Base-by-base conservation (phyloP, 2,329 filamentous ascomycete genomes). In the Elsinoe perseae region DNA sequence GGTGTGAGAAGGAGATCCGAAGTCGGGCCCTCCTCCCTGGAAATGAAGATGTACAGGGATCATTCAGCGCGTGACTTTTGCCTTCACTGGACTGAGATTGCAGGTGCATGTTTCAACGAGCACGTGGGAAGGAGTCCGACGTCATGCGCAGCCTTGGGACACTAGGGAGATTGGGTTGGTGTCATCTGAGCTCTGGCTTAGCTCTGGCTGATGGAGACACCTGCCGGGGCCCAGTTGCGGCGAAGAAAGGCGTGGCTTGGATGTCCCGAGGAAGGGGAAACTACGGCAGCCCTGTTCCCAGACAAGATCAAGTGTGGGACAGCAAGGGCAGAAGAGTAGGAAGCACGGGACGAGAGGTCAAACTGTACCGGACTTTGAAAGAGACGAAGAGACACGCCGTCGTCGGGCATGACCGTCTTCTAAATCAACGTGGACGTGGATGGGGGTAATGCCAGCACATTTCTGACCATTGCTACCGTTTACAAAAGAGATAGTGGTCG, bases 1-100 rank as follows among this genome's bases (percentile, higher is more conserved):
- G 44, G 28, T 20, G 44, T 21, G 44, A 50, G 18, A 14, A 18
- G 21, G 14, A 16, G 10, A 30, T 10, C 44, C 44, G 44, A 50
- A 14, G 25, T 50, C 44, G 44, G 44, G 16, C 25, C 27, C 32
- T 28, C 2, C 18, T n/a, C n/a, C 23, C 5, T 36, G 32, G 32
- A 48, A n/a, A 48, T 48, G 43, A 48, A 48, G 43, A 48, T 48
- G 21, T 23, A 48, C 43, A 48, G 43, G 43, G 43, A 48, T 48
- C 7, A 23, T 20, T 23, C 18, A 23, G 18, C 40, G 40, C 40
- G 40, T 43, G 40, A 43, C 21, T 23, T n/a, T 43, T 20, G 21
- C 21, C 40, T 43, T 14, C 9, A 8, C 23, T 27, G 9, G 4
- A 25, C 40, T 21, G 27, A 52, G 25, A 34, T 23, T 52, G 20